phyloP scores from a whole-genome alignment of 2,329 filamentous ascomycete species.

The Geosmithia putterillii region DNA sequence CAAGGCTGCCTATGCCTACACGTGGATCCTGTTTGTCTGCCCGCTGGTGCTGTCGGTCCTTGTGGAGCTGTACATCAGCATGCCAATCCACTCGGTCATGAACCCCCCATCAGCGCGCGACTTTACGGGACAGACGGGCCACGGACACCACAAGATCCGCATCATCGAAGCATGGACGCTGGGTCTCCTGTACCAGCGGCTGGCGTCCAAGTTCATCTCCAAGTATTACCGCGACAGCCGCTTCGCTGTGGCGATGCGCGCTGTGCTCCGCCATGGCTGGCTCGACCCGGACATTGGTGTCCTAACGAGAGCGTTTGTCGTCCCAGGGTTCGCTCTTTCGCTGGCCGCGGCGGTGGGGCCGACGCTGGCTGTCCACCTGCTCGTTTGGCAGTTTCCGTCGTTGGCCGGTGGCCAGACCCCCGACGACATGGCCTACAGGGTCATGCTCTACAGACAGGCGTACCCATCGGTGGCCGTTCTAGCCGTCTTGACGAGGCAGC shows the following conservation, averaged over 20 bases:
- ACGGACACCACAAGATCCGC: conserved; percentile 55
- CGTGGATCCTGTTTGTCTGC: conserved; percentile 63
- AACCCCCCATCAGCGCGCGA: conserved; percentile 22
- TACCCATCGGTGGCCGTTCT: conserved; percentile 56
- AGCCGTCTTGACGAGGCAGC: conserved; percentile 27
- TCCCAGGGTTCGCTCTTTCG: conserved; percentile 58
- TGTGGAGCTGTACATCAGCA: conserved; percentile 77
- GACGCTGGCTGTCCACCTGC: not conserved
- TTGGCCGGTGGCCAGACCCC: not conserved
- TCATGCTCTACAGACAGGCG: conserved; percentile 41
- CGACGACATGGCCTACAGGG: conserved; percentile 12
- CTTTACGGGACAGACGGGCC: conserved; percentile 12
- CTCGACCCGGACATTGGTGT: conserved; percentile 66
- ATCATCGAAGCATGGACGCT: conserved; percentile 91
- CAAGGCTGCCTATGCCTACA: conserved; percentile 61
- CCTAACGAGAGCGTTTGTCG: conserved; percentile 75
- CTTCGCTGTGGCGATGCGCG: conserved; percentile 60
- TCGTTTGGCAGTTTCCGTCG: conserved; percentile 3
- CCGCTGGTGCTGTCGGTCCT: conserved; percentile 69
- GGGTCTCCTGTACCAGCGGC: conserved; percentile 79
- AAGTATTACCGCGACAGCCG: conserved; percentile 57
- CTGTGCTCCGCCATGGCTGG: conserved; percentile 64
- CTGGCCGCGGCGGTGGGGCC: conserved; percentile 52
- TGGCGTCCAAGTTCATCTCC: conserved; percentile 55
- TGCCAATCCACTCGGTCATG: conserved; percentile 76